These are phyloP conservation scores for Gigaspora rosea DNA, from an alignment of 192 early-diverging fungal genomes.

Conservation along the genomic window DNA sequence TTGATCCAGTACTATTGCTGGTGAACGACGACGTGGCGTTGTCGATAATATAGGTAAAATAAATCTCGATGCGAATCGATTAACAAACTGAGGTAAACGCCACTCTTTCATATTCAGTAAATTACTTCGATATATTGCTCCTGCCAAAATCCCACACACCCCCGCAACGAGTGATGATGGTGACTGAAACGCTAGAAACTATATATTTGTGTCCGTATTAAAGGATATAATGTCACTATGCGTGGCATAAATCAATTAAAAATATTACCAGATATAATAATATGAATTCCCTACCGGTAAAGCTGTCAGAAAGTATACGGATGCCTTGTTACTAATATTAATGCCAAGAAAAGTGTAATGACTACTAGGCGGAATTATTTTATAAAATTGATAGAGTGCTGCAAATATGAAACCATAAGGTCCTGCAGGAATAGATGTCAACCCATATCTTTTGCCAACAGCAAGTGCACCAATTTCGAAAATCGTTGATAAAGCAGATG, in stretches of 20 bases:
- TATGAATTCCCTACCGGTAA: background rate
- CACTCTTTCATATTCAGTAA: slow-evolving; percentile 54
- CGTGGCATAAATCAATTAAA: background rate
- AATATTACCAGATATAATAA: background rate
- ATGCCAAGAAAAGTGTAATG: background rate
- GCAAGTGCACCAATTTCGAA: slow-evolving; percentile 56
- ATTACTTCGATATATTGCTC: slow-evolving; percentile 55
- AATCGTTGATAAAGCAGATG: slow-evolving; percentile 50
- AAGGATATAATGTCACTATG: background rate
- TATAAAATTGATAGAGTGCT: slow-evolving; percentile 58
- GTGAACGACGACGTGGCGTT: slow-evolving; percentile 46
- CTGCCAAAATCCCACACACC: slow-evolving; percentile 52
- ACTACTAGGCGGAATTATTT: slow-evolving; percentile 43
- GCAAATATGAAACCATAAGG: slow-evolving; percentile 64
- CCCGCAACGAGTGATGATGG: slow-evolving; percentile 47
- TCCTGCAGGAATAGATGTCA: slow-evolving; percentile 54
- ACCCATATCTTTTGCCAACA: slow-evolving; percentile 44
- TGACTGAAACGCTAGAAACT: slow-evolving; percentile 50
- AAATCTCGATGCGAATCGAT: slow-evolving; percentile 40
- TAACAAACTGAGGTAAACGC: slow-evolving; percentile 50
- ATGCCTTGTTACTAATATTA: background rate
- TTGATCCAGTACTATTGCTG: slow-evolving; percentile 39
- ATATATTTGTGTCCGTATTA: background rate
- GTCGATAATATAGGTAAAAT: slow-evolving; percentile 55
- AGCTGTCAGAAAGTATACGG: background rate